Conservation (phyloP, 2,329 filamentous ascomycete species). For the Aspergillus floridensis region DNA sequence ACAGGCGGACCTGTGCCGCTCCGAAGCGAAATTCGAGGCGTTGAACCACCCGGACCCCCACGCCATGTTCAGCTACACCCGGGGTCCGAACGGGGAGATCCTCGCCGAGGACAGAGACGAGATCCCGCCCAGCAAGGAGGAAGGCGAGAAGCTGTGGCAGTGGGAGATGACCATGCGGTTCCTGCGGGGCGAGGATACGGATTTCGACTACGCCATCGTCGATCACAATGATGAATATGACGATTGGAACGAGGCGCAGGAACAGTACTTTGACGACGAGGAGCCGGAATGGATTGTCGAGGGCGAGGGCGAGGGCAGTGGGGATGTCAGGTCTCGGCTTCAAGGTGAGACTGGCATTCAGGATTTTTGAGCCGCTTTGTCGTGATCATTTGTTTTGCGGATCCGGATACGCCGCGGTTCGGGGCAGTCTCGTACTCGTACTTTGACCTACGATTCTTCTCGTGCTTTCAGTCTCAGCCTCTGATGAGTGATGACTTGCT, state of each 20-base stretch:
- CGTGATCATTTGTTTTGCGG: slow-evolving; percentile 45
- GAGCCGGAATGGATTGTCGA: slow-evolving; percentile 64
- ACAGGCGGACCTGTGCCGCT: slow-evolving; percentile 72
- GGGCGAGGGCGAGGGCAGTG: slow-evolving; percentile 40
- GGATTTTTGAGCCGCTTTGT: slow-evolving; percentile 68
- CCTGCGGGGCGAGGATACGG: slow-evolving; percentile 68
- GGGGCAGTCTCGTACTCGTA: neutral
- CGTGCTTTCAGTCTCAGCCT: no score
- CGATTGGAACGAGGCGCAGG: slow-evolving; percentile 62
- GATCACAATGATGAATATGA: slow-evolving; percentile 73
- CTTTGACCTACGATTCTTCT: no score
- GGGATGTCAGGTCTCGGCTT: slow-evolving; percentile 25
- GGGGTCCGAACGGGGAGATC: slow-evolving; percentile 55
- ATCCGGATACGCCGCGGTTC: neutral
- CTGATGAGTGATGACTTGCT: no score
- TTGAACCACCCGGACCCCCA: slow-evolving; percentile 55
- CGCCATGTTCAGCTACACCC: slow-evolving; percentile 50
- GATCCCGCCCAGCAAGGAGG: slow-evolving; percentile 58
- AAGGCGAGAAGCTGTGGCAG: slow-evolving; percentile 67
- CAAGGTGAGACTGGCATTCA: slow-evolving; percentile 68
- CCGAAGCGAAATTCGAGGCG: slow-evolving; percentile 70
- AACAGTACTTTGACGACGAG: slow-evolving; percentile 78
- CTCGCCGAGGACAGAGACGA: slow-evolving; percentile 59
- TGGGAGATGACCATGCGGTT: slow-evolving; percentile 73
- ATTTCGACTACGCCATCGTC: slow-evolving; percentile 72